Base-by-base conservation (phyloP, 2,329 filamentous ascomycete genomes). In the Phialocephala subalpina region DNA sequence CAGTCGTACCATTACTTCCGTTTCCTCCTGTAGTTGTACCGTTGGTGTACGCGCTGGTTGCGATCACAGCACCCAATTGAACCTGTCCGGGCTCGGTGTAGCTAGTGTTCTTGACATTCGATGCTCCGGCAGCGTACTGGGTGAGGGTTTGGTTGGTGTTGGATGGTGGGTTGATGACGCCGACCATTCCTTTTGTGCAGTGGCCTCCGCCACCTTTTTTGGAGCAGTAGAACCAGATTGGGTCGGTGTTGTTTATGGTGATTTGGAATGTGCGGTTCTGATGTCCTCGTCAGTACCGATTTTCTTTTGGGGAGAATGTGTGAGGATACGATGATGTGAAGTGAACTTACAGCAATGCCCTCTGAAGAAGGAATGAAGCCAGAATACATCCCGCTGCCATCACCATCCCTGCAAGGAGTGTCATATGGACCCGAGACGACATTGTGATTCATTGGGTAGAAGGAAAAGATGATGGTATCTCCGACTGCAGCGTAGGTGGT, bases 221-320 rank as follows among this genome's bases (percentile, higher is more conserved):
- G 35, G 47, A 42, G 49, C 60, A 62, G 49, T 62, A 62, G 22
- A 20, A 56, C 60, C 60, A 62, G 49, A 62, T 62, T 18, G 60
- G 60, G 18, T 62, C 29, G 3, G 47, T 55, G 36, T 62, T 35
- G 20, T 52, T 38, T 5, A 62, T 45, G 9, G 49, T 62, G 14
- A 62, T 45, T 6, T 40, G 20, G 36, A 62, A 62, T 11, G 29
- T 38, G 9, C 29, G 49, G 22, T 40, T 33, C 47, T 55, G 47
- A 16, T 29, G 6, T 25, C 11, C 2, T n/a, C n/a, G 16, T 59
- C 20, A 45, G n/a, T 16, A 11, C 22, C 6, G 3, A 20, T 20
- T 3, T 22, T 4, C 6, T 18, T 57, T 35, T 6, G n/a, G 8
- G 18, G 9, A 27, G 55, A 29, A 58, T 9, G n/a, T 4, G 16